Base-by-base conservation (phyloP, 2,329 filamentous ascomycete genomes). In the Penicillium hesseltinei region DNA sequence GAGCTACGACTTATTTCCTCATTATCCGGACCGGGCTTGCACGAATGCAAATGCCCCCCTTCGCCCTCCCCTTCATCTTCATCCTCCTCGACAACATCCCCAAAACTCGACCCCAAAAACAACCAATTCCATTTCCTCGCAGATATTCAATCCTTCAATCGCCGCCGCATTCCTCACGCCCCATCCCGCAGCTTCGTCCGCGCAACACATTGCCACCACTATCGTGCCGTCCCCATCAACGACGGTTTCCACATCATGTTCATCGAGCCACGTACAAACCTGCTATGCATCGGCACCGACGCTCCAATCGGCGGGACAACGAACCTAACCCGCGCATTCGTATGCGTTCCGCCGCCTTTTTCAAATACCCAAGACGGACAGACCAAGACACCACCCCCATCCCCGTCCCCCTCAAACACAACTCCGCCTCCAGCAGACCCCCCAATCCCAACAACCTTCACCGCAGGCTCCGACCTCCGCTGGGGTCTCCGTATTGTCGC, bases 201-300 rank as follows among this genome's bases (percentile, higher is more conserved):
- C 33, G 74, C 76, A 17, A 76, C 74, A 1, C 76, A 75, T 47
- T 80, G 80, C 35, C 84, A 88, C 65, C 84, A 88, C 64, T 88
- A 85, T 64, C 81, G 81, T 45, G 85, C 86, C 2, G 73, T 88
- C 13, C 86, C 87, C 4, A 69, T 89, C 39, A 86, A 84, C 59
- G 87, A 89, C 68, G 86, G 86, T 2, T 75, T 82, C 55, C 85
- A 89, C 63, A 77, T 89, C 36, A 71, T 89, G 5, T 89, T 88
- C 68, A 84, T 84, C 7, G 85, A 89, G 66, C 85, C 86, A 5
- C 71, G 71, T 11, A 82, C 78, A 1, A 81, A 79, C 10, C 71
- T 78, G 9, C 77, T 89, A 7, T 86, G 81, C 59, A 73, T 90
- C 17, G 86, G 87, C 4, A 84, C 79, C 45, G 84, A 88, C 73